phyloP scores from a whole-genome alignment of 768 basidiomycete species.

The Chiua virens region DNA sequence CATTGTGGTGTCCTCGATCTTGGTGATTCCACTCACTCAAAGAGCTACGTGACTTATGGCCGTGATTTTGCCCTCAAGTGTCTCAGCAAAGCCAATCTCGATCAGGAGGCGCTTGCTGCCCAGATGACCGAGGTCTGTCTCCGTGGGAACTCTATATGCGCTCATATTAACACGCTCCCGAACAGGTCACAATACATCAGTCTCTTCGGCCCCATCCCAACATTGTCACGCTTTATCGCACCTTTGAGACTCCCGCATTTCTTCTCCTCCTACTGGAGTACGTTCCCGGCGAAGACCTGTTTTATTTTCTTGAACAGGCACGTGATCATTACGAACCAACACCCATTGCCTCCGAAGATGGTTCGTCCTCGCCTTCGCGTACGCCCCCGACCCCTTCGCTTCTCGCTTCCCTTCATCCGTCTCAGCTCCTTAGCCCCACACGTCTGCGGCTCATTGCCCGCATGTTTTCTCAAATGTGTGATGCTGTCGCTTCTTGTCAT shows the following conservation, averaged over 20 bases:
- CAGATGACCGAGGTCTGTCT: conserved; percentile 84
- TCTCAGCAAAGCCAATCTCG: conserved; percentile 90
- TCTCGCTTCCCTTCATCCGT: conserved; percentile 77
- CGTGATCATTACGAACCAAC: conserved; percentile 78
- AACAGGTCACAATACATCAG: conserved; percentile 90
- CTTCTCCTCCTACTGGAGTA: conserved; percentile 92
- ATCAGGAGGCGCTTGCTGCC: conserved; percentile 80
- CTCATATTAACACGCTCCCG: conserved; percentile 7
- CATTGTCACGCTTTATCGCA: conserved; percentile 93
- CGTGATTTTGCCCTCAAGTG: conserved; percentile 95
- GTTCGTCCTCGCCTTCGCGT: conserved; percentile 38
- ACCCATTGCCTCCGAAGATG: conserved; percentile 20
- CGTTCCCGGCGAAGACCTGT: conserved; percentile 95
- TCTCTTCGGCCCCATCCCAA: conserved; percentile 87
- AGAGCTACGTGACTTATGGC: conserved; percentile 54
- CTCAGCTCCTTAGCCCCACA: conserved; percentile 80
- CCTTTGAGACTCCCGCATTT: conserved; percentile 89
- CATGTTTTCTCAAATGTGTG: conserved; percentile 99
- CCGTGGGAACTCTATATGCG: conserved; percentile 6
- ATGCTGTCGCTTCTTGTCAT: conserved; percentile 94
- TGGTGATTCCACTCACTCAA: conserved; percentile 39
- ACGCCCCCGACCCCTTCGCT: conserved; percentile 95
- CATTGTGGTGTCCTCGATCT: conserved; percentile 56
- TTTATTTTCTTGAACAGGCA: conserved; percentile 97
- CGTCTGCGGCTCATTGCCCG: conserved; percentile 91